Evolutionary conservation across 139 green algal species (phyloP), one percentile per base, ranked within the genome.

Genomic region (Pleodorina starrii): DNA sequence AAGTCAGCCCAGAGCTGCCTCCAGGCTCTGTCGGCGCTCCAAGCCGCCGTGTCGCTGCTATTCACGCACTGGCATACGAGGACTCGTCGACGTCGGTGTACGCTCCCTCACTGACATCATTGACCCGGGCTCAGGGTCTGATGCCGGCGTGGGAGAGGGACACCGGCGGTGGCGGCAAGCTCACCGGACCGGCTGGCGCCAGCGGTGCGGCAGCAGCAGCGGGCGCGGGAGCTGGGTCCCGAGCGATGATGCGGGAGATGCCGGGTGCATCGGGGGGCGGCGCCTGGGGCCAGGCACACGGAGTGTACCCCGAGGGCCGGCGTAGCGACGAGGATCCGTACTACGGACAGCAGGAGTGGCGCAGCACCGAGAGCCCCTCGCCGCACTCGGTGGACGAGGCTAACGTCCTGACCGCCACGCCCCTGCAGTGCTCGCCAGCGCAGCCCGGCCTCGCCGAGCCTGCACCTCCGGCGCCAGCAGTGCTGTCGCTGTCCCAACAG

Each of bases 11-110:
- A 16, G 29, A 51, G 72, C 21, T 80, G 10, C 42, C 72, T 9
- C 38, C 35, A n/a, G n/a, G n/a, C 68, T 29, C 68, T 3, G 5
- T 14, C 44, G 74, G 74, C 72, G 42, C 21, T 27, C 29, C 25
- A 2, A 27, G 29, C 46, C 74, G 74, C 44, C 44, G 43, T 27
- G 74, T 82, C 5, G 74, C 74, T 1, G 21, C 74, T 1, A 82
- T 82, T 44, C 43, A 42, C 27, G 74, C 74, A 1, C 74, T 82
- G 44, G 46, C 74, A 1, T 82, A 82, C 74, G 74, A 82, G 74
- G 74, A 82, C 25, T 54, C 72, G 1, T 38, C 35, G 6, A 32
- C 43, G 72, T 35, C 40, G 19, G 23, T 54, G 23, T 46, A 48
- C 35, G 46, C 68, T 9, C 68, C 68, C 1, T 76, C 68, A 7